Percentiles rank a stretch among this genome's conserved stretches.
Conservation (phyloP, 345 rosid genomes). For the Syzygium grande region DNA sequence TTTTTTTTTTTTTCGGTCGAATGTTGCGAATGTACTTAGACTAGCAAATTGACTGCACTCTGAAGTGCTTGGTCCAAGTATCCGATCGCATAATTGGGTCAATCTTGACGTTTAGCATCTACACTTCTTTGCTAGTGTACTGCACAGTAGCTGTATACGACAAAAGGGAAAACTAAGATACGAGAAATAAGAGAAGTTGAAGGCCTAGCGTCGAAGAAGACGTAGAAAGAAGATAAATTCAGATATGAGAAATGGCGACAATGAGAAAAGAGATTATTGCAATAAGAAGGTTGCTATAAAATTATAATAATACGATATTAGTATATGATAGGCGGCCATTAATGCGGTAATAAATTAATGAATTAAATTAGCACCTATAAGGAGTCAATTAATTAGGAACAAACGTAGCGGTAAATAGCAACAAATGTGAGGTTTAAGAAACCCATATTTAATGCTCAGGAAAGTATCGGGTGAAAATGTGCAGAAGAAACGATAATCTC, state of each 20-base stretch:
- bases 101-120: background rate
- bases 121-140: too few relatives aligned
- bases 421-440: background rate
- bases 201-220: background rate
- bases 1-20: too few relatives aligned
- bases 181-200: background rate
- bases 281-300: background rate
- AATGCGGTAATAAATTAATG: background rate
- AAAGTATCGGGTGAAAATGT: background rate
- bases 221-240: background rate
- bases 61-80: background rate
- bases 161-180: too few relatives aligned
- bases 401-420: background rate
- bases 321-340: background rate
- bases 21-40: background rate
- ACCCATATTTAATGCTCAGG: background rate
- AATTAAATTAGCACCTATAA: background rate
- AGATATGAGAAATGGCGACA: background rate
- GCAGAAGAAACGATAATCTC: background rate
- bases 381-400: background rate
- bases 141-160: too few relatives aligned
- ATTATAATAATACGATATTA: background rate
- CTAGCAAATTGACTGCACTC: background rate
- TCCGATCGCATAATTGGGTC: background rate
- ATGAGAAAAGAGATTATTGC: background rate